Evolutionary conservation across 2,329 filamentous ascomycete genomes (phyloP), one percentile per base, ranked within the genome.

Genomic region (Fulvia fulva): DNA sequence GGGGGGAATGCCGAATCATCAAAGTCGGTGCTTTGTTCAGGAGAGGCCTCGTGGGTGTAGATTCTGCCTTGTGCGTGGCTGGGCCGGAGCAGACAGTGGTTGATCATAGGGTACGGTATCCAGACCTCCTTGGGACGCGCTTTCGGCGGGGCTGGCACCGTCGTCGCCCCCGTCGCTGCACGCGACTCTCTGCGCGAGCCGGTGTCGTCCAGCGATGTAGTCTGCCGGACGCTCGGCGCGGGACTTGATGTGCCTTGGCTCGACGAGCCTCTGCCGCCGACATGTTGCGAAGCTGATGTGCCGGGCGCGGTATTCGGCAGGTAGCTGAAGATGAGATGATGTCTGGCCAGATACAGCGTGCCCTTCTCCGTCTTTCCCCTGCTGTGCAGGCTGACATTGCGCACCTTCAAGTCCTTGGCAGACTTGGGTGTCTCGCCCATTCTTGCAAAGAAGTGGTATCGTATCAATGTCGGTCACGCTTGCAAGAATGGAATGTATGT

Each of bases 101-200:
- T 84, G 68, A 99, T 90, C 75, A 97, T 92, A 23, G 93, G 92
- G 74, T 92, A 99, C 16, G 94, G 92, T 56, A 97, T 90, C 90
- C 93, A 99, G 71, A 89, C 84, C 75, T 96, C 90, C 71, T 86
- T 81, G 22, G 82, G 78, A 63, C 77, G 78, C 11, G 70, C 69
- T 57, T 73, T 71, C n/a, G 66, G 59, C 19, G 32, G 5, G 16
- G 57, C 30, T 46, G 49, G 16, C 16, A 6, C 25, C 11, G 26
- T 19, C n/a, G n/a, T 50, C 19, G 47, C 37, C 51, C 57, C 30
- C 44, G 23, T 7, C 30, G 25, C 21, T 11, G 53, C 55, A 45
- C 51, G 53, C 8, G 54, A 55, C n/a, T 45, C 54, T 41, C 54
- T 23, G 1, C 14, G 26, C 23, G 16, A 46, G 30, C 11, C 26